Evolutionary conservation across 176 grass and related monocot genomes (phyloP), one percentile per base, ranked within the genome.

Genomic region (Oropetium thomaeum): DNA sequence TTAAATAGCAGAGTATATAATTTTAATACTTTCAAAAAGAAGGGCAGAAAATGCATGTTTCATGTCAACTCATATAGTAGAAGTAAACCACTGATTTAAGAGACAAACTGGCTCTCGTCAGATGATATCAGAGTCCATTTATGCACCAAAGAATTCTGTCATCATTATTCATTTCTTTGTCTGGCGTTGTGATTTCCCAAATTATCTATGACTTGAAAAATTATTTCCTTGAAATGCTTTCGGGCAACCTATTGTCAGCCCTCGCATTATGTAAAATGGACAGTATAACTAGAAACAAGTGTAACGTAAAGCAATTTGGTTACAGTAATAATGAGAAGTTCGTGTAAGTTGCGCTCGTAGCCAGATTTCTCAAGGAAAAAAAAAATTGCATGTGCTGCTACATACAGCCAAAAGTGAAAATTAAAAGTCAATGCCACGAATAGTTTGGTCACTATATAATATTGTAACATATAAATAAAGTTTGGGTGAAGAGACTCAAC

Each of bases 51-150:
- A 60, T 57, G 28, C 58, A 35, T n/a, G 15, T 64, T 45, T 37
- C 34, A 78, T 45, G 34, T 34, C 20, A 37, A 65, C 27, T 77
- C 55, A 44, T 78, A 26, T 57, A 47, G 40, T 62, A 28, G 57
- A 75, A 47, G 40, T 62, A 28, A 40, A 75, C 45, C 70, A 59
- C 8, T 26, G 13, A 19, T 44, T 2, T 4, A 62, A 25, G 20
- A 8, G 33, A 70, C 45, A 63, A 62, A 31, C 61, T 40, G 26
- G 32, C 23, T 52, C 10, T 28, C 1, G 5, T 52, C 27, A 8
- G 20, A 27, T 1, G 1, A 15, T 70, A 62, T 34, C 54, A 53
- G 17, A 70, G 32, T 48, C 31, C 8, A 69, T 13, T 41, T 27
- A 37, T n/a, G n/a, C n/a, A n/a, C n/a, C n/a, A n/a, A n/a, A n/a